Base-by-base conservation (phyloP, 78 protist species). In the Dictyostelium capitatum region DNA sequence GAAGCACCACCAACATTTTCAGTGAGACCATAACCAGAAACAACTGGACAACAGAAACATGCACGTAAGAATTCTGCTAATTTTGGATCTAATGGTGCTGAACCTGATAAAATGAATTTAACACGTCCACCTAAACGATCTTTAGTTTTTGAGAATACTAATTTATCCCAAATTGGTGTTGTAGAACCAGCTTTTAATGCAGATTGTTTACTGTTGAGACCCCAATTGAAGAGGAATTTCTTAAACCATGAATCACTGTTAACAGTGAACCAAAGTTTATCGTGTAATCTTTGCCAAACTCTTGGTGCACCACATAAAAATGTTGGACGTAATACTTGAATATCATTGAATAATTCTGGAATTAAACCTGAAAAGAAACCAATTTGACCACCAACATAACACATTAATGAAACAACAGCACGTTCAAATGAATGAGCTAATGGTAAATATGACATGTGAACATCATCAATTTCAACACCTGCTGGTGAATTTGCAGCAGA, bases 401-500 rank as follows among this genome's bases (percentile, higher is more conserved):
- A 75, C 74, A 91, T 62, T 51, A 81, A 72, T 25, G 79, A 80
- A 23, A 74, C 95, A 12, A 91, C 90, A 28, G 89, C 91, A 48
- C 97, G 79, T 91, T 98, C 99, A 32, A 98, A 81, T 50, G 98
- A 89, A 91, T 98, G 99, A 20, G 99, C 99, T 56, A 98, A 97
- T 47, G 99, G 99, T 30, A 98, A 94, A 89, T 97, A 98, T 23
- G 97, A 87, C 69, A 97, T 62, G 74, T 95, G 90, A 19, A 73
- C 84, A 72, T 96, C 95, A 12, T 79, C 95, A 2, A 72, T 47
- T 4, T 62, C 64, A 6, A 87, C 56, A 87, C 84, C 84, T 12
- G 93, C 93, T 87, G 83, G 90, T 43, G 92, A 74, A 51, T 51
- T 47, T 30, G 72, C 54, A 17, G 89, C 92, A 79, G 93, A 93